Evolutionary conservation across 139 green algal species (phyloP), one percentile per base, ranked within the genome.

Genomic region (Micromonas pusilla): DNA sequence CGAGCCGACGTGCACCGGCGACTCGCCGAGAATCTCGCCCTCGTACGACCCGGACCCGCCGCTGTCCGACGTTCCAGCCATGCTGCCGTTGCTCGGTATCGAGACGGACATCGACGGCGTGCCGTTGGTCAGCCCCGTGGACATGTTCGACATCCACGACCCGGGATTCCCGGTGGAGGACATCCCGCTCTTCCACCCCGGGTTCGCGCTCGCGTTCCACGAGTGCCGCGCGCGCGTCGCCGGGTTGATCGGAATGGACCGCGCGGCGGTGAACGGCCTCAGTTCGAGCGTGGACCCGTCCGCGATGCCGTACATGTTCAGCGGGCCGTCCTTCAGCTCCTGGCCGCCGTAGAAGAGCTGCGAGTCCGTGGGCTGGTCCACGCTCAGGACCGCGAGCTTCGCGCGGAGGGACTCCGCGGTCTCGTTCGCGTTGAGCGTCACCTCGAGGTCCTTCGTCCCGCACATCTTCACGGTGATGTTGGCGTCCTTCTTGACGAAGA

Each of bases 401-500:
- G 20, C 37, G 23, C 68, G 23, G 23, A 75, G 30, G 21, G 34
- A 62, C 31, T 75, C 68, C 21, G 68, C 68, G 37, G 68, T 75
- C 6, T 75, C 23, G 9, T 75, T 32, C 0, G 33, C 68, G 37
- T 75, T 60, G 23, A 75, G 3, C 2, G 30, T 38, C 19, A 75
- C 31, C 68, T 75, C 68, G 26, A 75, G n/a, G 25, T 63, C 37
- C 4, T 39, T 60, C 5, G 36, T 39, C 20, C 68, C 37, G 36
- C 38, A 19, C 68, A 75, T 64, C 37, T 38, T 36, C 25, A 75
- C 68, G 21, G 31, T 75, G 21, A 75, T 39, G 6, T 75, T 63
- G 21, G 68, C 36, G 33, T 63, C 68, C 25, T 63, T 62, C 37
- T 62, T 75, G 23, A 75, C 68, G 21, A 39, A 63, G 0, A 75